phyloP scores from a whole-genome alignment of 2,329 filamentous ascomycete species.

The Aspergillus neoniger region DNA sequence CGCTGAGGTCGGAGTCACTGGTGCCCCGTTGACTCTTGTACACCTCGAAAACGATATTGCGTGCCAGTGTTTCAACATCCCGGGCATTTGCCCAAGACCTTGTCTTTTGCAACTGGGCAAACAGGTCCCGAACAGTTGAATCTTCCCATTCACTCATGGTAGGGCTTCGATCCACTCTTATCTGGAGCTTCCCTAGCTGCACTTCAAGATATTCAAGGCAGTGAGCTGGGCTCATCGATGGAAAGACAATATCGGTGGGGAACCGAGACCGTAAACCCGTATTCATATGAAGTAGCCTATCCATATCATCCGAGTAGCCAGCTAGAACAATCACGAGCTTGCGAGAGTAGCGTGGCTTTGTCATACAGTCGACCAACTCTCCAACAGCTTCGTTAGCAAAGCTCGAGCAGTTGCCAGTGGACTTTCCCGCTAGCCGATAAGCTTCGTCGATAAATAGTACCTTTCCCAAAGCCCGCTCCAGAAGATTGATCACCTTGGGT shows the following conservation, averaged over 20 bases:
- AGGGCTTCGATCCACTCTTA: not conserved
- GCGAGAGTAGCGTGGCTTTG: constrained; percentile 3
- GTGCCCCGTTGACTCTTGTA: not conserved
- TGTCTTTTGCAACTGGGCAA: not conserved
- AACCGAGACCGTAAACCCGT: not conserved
- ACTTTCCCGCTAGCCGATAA: constrained; percentile 59
- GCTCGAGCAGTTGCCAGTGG: not conserved
- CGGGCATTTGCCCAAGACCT: not conserved
- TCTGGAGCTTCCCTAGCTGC: not conserved
- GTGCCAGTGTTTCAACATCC: not conserved
- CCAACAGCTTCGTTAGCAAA: constrained; percentile 34
- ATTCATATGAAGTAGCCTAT: not conserved
- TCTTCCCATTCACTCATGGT: not conserved
- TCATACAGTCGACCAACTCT: constrained; percentile 15
- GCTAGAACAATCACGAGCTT: constrained; percentile 1
- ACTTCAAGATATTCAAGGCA: not conserved
- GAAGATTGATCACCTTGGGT: constrained; percentile 59
- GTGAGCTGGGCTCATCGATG: not conserved
- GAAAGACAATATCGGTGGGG: not conserved
- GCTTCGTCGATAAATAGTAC: constrained; percentile 71
- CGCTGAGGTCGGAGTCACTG: not conserved
- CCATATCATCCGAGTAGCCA: constrained; percentile 1
- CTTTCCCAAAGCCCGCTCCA: constrained; percentile 63
- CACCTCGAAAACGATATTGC: not conserved
- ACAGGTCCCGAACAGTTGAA: not conserved